Percentiles rank a stretch among this genome's conserved stretches.
phyloP scores from a whole-genome alignment of 495 filamentous ascomycete genomes.

The Bombardia bombarda region DNA sequence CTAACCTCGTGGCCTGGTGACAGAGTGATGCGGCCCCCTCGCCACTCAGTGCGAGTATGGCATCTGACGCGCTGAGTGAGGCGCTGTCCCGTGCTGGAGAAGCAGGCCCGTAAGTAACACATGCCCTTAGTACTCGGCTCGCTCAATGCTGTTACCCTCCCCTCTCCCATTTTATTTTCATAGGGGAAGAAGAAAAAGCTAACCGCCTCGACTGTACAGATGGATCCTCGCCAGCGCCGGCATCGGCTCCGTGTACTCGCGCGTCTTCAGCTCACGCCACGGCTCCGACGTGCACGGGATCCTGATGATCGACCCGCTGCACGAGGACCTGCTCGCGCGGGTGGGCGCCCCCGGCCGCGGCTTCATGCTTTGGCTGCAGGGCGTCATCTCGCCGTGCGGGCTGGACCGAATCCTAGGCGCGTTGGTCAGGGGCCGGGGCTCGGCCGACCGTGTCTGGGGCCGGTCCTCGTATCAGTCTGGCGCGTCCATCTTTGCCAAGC shows the following conservation, averaged over 20 bases:
- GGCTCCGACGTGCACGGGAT: slow-evolving; percentile 62
- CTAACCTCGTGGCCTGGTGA: slow-evolving; percentile 1
- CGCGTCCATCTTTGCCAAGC: slow-evolving; percentile 74
- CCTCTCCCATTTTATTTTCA: no score
- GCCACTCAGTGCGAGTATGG: slow-evolving; percentile 85
- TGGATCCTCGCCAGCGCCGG: slow-evolving; percentile 64
- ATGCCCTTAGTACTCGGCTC: no score
- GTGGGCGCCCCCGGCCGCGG: slow-evolving; percentile 62
- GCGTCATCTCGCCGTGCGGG: slow-evolving; percentile 77
- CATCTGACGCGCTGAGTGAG: slow-evolving; percentile 76
- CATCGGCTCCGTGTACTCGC: slow-evolving; percentile 75
- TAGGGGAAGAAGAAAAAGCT: no score
- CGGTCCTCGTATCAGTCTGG: slow-evolving; percentile 67
- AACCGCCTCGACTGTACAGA: no score
- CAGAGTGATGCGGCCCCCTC: slow-evolving; percentile 83
- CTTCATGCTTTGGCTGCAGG: slow-evolving; percentile 77
- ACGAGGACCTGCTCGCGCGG: slow-evolving; percentile 69
- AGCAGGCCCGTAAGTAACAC: slow-evolving; percentile 49
- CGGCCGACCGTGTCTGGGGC: slow-evolving; percentile 81
- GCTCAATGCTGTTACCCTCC: no score
- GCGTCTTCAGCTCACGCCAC: slow-evolving; percentile 81
- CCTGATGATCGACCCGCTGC: slow-evolving; percentile 77
- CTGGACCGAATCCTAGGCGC: slow-evolving; percentile 71
- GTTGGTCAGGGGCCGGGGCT: slow-evolving; percentile 65
- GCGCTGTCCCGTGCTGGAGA: slow-evolving; percentile 74